These are phyloP conservation scores for Coniosporium tulheliwenetii DNA, from an alignment of 2,329 filamentous ascomycete genomes.

Conservation along the genomic window DNA sequence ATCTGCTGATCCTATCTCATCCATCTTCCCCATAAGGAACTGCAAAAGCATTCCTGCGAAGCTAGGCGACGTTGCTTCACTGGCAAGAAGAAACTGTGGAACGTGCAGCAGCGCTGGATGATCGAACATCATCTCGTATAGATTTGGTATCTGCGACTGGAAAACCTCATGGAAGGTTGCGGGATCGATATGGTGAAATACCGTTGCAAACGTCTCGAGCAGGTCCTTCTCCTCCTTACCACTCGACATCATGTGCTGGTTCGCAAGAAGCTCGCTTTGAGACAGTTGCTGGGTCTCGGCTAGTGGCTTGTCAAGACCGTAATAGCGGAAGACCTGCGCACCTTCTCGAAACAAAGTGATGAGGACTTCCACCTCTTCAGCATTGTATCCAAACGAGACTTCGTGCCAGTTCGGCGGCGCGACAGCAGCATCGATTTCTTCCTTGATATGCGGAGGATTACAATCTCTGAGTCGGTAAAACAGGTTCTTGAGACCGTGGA, in stretches of 20 bases:
- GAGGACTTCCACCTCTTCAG: conserved; percentile 91
- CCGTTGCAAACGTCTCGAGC: conserved; percentile 91
- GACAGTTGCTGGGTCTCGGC: conserved; percentile 61
- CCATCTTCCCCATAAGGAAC: conserved; percentile 92
- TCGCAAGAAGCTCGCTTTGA: conserved; percentile 82
- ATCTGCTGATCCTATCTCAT: conserved; percentile 84
- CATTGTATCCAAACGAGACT: conserved; percentile 89
- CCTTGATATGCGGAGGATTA: conserved; percentile 46
- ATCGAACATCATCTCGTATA: conserved; percentile 97
- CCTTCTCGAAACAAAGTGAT: conserved; percentile 96
- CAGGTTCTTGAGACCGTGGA: conserved; percentile 90
- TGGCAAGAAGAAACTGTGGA: conserved; percentile 96
- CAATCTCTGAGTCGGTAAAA: conserved; percentile 90
- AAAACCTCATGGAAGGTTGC: conserved; percentile 98
- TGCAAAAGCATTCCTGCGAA: conserved; percentile 97
- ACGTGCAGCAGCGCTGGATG: conserved; percentile 89
- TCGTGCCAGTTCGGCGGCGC: conserved; percentile 87
- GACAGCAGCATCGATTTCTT: conserved; percentile 55
- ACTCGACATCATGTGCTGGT: conserved; percentile 87
- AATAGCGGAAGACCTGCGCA: conserved; percentile 92
- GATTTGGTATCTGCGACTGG: conserved; percentile 86
- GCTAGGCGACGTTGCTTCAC: conserved; percentile 89
- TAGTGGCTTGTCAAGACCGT: conserved; percentile 69
- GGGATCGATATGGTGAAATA: conserved; percentile 96
- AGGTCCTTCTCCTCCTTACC: conserved; percentile 95